Evolutionary conservation across 2,329 filamentous ascomycete species (phyloP).

Genomic region (Ceratocystis eucalypticola): DNA sequence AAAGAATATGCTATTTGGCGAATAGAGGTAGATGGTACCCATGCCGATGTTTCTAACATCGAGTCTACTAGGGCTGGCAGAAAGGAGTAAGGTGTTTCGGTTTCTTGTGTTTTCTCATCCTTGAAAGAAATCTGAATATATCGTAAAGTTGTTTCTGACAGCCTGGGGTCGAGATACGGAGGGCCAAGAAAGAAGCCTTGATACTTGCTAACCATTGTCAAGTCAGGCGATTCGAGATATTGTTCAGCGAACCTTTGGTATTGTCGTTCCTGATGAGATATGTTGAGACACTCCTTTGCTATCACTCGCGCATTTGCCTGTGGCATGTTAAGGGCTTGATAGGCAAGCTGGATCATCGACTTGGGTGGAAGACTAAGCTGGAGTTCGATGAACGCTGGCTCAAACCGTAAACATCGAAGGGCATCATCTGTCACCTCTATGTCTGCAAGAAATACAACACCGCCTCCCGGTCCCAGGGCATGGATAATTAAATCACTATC

Average conservation of each 20-base stretch:
- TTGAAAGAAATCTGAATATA: conserved; percentile 20
- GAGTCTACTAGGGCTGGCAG: conserved; percentile 50
- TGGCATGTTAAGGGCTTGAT: conserved; percentile 23
- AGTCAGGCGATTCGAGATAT: conserved; percentile 8
- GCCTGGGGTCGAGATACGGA: conserved; percentile 27
- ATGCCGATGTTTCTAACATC: conserved; percentile 31
- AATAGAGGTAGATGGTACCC: conserved; percentile 36
- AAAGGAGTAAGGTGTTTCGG: conserved; percentile 36
- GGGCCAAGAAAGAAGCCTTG: not conserved
- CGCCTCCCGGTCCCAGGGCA: conserved; percentile 50
- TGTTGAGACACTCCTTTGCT: conserved; percentile 2
- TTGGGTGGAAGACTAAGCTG: conserved; percentile 30
- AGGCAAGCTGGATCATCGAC: conserved; percentile 23
- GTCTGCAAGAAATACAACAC: conserved; percentile 45
- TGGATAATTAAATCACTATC: conserved; percentile 78
- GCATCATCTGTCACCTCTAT: conserved; percentile 20
- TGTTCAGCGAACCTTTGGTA: conserved; percentile 3
- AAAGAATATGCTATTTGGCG: conserved; percentile 43
- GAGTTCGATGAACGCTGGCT: conserved; percentile 29
- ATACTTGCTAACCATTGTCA: not conserved
- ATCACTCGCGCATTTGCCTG: conserved; percentile 20
- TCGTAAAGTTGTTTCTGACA: conserved; percentile 30
- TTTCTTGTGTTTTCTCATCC: conserved; percentile 18
- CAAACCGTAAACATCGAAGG: conserved; percentile 23
- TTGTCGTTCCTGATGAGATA: not conserved